Evolutionary conservation across 768 basidiomycete species (phyloP).

Genomic region (Neoboletus brunneissimus): DNA sequence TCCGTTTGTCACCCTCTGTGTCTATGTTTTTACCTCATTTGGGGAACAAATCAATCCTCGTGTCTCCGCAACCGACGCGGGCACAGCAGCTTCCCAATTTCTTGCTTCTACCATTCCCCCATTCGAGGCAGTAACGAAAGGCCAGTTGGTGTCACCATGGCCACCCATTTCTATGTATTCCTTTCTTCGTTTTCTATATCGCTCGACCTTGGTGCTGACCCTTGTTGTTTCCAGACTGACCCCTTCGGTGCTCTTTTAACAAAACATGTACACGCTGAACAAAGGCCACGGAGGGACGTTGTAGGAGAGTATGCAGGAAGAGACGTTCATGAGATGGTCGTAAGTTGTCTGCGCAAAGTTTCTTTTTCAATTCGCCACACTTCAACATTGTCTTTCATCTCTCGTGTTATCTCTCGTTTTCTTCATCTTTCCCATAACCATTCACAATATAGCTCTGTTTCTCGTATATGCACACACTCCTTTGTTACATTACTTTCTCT

Average conservation of each 20-base stretch:
- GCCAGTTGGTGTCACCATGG: constrained; percentile 3
- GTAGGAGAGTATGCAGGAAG: constrained; percentile 69
- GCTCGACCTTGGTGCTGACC: constrained; percentile 2
- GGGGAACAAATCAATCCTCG: not conserved
- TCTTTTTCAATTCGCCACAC: constrained; percentile 5
- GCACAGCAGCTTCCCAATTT: constrained; percentile 4
- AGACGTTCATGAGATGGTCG: constrained; percentile 79
- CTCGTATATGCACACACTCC: constrained; percentile 19
- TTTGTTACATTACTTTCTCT: constrained; percentile 19
- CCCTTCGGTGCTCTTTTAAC: constrained; percentile 76
- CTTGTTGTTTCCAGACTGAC: constrained; percentile 57
- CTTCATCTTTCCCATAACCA: constrained; percentile 9
- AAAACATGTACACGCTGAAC: constrained; percentile 81
- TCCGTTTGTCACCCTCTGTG: constrained; percentile 38
- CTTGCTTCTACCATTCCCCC: not conserved
- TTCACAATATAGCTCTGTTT: constrained; percentile 20
- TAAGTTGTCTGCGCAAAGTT: constrained; percentile 42
- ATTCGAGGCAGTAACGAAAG: constrained; percentile 5
- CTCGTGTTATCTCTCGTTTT: constrained; percentile 5
- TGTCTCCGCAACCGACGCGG: not conserved
- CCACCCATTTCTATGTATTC: constrained; percentile 6
- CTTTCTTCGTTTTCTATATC: not conserved
- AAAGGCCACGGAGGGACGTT: constrained; percentile 68
- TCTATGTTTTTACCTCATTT: constrained; percentile 28
- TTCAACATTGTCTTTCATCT: constrained; percentile 9